Base-by-base conservation (phyloP, 768 basidiomycete genomes). In the Lactarius akahatsu region DNA sequence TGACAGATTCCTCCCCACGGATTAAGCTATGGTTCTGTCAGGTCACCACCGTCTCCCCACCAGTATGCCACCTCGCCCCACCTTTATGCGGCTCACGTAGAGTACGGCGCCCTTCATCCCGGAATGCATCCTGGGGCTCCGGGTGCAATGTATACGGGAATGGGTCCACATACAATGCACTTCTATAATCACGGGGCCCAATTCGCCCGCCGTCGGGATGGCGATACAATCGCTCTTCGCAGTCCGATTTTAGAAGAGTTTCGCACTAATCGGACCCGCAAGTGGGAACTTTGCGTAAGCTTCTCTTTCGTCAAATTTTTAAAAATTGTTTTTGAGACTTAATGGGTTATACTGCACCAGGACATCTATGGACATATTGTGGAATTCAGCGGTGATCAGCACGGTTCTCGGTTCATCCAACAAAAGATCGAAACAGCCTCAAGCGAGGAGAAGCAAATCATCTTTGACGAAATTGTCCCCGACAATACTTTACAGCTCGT, bases 331-430 rank as follows among this genome's bases (percentile, higher is more conserved):
- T 26, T 52, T 23, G 6, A 52, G 15, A 13, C 10, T 15, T 3
- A 52, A 15, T 26, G 50, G 26, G 32, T 57, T 13, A 69, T 28
- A 73, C 62, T 20, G 11, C 30, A 28, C 59, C 70, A 98, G 96
- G 94, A 96, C 72, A 88, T 99, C 69, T 81, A 83, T 55, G 92
- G 92, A 9, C 85, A 91, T 74, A 76, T 96, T 62, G 88, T 92
- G 47, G 96, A 98, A 76, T 99, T 99, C 75, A 89, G 92, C 65
- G 86, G 86, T 16, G 96, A 98, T 76, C 96, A 97, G 74, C 91
- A 96, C 69, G 96, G 95, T n/a, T 97, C 95, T n/a, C 87, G 96
- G 10, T 94, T 98, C 76, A 95, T 99, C 67, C 96, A 98, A 75
- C 87, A 91, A 71, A 89, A 90, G 73, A 81, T 98, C 50, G 88